Base-by-base conservation (phyloP, 768 basidiomycete species). In the Auricularia auricula-judae region DNA sequence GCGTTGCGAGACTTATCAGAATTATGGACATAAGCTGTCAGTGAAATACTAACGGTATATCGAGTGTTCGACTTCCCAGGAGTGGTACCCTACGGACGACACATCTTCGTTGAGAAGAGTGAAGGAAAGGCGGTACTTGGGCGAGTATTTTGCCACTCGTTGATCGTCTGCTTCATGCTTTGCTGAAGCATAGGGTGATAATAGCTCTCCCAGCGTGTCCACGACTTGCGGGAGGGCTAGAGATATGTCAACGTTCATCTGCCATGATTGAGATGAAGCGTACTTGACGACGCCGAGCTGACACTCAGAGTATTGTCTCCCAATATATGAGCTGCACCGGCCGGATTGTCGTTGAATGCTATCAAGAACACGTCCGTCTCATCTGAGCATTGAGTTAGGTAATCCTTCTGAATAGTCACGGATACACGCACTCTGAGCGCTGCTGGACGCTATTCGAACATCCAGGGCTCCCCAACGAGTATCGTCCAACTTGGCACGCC, bases 21-120 rank as follows among this genome's bases (percentile, higher is more conserved):
- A 21, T 47, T 43, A 36, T 62, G 14, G 59, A 43, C 4, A 61
- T 29, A n/a, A 43, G 18, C 63, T 53, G 21, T 34, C 43, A 36
- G 35, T 35, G 23, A 62, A 47, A 3, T 16, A 80, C 88, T 69
- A 67, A 93, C 93, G 78, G 35, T 76, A 68, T 11, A 97, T 76
- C 8, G 85, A 86, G 21, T 74, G 67, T 60, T 84, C 74, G 14
- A 96, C 79, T 54, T 94, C 86, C 96, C 96, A 98, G 29, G 56
- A 59, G 23, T 34, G 56, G 18, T 33, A 59, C 4, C 81, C 77
- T 36, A 78, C 66, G 18, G 86, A 80, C 33, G 88, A 77, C 3
- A 89, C 84, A 72, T 98, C 90, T 75, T 98, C 93, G 71, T 98
- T 96, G 62, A 99, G 76, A 5, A 99, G 78, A 14, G 89, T 91